Base-by-base conservation (phyloP, 1,284 basidiomycete species). In the Cryptococcus sp. region DNA sequence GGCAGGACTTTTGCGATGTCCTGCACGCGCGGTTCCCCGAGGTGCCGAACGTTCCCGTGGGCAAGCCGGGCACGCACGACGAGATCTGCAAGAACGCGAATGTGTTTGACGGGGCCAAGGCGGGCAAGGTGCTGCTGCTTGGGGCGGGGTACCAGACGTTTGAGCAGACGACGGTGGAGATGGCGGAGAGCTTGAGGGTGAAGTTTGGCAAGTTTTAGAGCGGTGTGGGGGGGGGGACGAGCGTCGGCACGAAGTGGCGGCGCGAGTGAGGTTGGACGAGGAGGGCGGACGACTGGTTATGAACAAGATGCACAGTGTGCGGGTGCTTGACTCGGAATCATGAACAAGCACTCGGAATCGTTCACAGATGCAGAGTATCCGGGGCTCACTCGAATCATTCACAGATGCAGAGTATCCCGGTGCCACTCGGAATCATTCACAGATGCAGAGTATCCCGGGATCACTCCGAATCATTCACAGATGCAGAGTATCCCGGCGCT, bases 131-230 rank as follows among this genome's bases (percentile, higher is more conserved):
- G 37, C 62, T 76, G 23, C 63, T 69, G 37, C 62, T 76, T n/a
- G 74, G 70, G 7, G 60, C 74, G 55, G 59, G 70, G 50, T 76
- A 74, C 55, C 62, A 52, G 20, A 33, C 57, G 5, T 43, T 74
- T 18, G 66, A 70, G 46, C 57, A 62, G 7, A 59, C 63, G 12
- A 51, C 70, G 39, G 56, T 66, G 47, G 71, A 73, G 50, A 74
- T 70, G 58, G 62, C 62, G 12, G 58, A 68, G 50, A 65, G 65
- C 47, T 55, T 76, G 54, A 57, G 67, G 50, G 52, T 65, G 51
- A 68, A 65, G 48, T 69, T 72, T 52, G 52, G 48, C 23, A 39
- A 24, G 21, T 24, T 23, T 21, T 47, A 24, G 20, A n/a, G n/a
- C n/a, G n/a, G n/a, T n/a, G 21, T 21, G n/a, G 20, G 15, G 7